Conservation (phyloP, 192 early-diverging fungal species). For the Backusella circina region DNA sequence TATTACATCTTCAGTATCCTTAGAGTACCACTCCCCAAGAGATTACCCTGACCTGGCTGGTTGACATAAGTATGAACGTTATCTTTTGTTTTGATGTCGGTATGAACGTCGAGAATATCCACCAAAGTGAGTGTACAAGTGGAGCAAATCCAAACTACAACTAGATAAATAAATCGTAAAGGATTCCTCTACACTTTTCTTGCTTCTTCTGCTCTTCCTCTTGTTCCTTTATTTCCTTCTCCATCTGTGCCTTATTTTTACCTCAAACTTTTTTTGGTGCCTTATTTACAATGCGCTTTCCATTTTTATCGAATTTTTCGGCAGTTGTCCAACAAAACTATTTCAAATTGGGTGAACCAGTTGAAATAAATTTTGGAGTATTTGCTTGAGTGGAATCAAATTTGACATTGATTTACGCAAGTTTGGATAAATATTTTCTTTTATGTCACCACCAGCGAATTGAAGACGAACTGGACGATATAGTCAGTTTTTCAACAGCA, state of each 20-base stretch:
- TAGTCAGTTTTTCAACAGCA: neutral
- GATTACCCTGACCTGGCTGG: neutral
- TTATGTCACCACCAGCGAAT: neutral
- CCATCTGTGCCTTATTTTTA: neutral
- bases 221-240: neutral
- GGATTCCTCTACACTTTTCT: neutral
- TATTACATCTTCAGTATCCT: neutral
- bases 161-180: neutral
- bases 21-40: neutral
- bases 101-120: neutral
- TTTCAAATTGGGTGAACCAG: neutral
- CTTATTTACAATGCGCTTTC: neutral
- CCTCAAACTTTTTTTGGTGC: neutral
- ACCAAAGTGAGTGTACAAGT: neutral
- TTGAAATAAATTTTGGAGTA: neutral
- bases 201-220: neutral
- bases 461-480: neutral
- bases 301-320: neutral
- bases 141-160: neutral
- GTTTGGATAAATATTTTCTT: neutral
- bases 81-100: neutral
- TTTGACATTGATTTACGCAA: neutral
- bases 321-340: neutral
- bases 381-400: neutral
- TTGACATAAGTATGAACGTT: neutral